Evolutionary conservation across 805 yeast genomes (phyloP).

Genomic region (Cyberlindnera amylophila): DNA sequence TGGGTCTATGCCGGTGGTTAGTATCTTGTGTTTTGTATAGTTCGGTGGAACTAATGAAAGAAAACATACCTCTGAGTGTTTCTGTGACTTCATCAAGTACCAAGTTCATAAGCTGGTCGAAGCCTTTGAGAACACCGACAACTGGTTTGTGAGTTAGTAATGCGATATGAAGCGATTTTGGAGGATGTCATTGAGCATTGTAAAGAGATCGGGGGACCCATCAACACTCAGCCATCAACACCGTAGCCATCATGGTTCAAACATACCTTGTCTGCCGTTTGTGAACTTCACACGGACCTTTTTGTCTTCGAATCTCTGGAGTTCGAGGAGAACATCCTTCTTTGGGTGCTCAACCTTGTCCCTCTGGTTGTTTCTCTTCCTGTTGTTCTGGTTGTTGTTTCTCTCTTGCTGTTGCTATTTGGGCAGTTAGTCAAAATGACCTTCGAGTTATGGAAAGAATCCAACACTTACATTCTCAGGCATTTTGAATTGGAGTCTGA

Average conservation of each 20-base stretch:
- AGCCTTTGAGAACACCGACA: conserved; percentile 81
- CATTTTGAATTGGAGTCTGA: too few relatives aligned
- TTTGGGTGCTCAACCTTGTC: conserved; percentile 66
- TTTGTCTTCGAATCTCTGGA: conserved; percentile 72
- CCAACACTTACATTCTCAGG: not conserved
- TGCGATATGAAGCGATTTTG: too few relatives aligned
- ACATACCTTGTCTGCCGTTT: conserved; percentile 69
- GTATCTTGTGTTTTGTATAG: not conserved
- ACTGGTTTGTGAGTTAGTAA: conserved; percentile 14
- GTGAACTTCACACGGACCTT: conserved; percentile 71
- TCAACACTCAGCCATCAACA: too few relatives aligned
- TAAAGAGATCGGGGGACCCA: too few relatives aligned
- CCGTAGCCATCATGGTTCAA: too few relatives aligned
- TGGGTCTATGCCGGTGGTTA: conserved; percentile 37
- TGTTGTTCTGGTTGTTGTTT: conserved; percentile 14
- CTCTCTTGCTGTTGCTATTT: conserved; percentile 8
- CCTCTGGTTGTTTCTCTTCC: conserved; percentile 21
- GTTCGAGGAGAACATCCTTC: conserved; percentile 83
- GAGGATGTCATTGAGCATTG: too few relatives aligned
- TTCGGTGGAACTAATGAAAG: not conserved
- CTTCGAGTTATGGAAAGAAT: too few relatives aligned
- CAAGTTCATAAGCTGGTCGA: conserved; percentile 75
- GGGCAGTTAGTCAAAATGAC: too few relatives aligned
- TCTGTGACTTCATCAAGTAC: conserved; percentile 73
- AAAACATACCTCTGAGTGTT: conserved; percentile 46